Percentiles rank a stretch among this genome's conserved stretches.
Evolutionary conservation across 768 basidiomycete genomes (phyloP).

Genomic region (Pleurotus cornucopiae): DNA sequence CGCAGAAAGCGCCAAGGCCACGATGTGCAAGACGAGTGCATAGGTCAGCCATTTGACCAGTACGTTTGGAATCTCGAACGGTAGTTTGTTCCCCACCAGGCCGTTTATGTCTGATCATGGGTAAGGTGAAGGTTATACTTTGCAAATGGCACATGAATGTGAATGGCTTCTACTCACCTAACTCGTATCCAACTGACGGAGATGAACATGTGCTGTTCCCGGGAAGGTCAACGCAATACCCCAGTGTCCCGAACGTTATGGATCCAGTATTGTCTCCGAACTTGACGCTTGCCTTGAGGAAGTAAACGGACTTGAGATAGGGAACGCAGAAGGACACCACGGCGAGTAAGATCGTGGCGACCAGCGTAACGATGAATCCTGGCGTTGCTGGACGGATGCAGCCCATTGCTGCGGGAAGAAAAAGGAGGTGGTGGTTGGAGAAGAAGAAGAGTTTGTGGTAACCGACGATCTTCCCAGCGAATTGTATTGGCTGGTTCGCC

Average conservation of each 20-base stretch:
- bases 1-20: constrained; percentile 74
- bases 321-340: constrained; percentile 91
- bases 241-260: constrained; percentile 85
- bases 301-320: constrained; percentile 82
- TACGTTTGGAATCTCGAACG: constrained; percentile 73
- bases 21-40: constrained; percentile 85
- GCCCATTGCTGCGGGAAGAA: constrained; percentile 38
- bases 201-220: constrained; percentile 68
- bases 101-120: constrained; percentile 65
- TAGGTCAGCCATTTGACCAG: constrained; percentile 96
- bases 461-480: neutral
- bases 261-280: constrained; percentile 45
- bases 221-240: constrained; percentile 70
- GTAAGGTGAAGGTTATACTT: constrained; percentile 9
- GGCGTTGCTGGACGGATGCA: constrained; percentile 82
- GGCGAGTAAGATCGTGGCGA: constrained; percentile 76
- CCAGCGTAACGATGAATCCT: constrained; percentile 78
- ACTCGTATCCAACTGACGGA: constrained; percentile 81
- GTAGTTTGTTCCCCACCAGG: constrained; percentile 64
- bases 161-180: constrained; percentile 52
- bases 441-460: neutral
- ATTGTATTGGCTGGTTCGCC: neutral
- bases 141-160: constrained; percentile 1
- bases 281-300: constrained; percentile 71
- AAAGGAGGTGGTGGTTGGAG: neutral